Conservation (phyloP, 2,329 filamentous ascomycete species). For the Alternaria panax region DNA sequence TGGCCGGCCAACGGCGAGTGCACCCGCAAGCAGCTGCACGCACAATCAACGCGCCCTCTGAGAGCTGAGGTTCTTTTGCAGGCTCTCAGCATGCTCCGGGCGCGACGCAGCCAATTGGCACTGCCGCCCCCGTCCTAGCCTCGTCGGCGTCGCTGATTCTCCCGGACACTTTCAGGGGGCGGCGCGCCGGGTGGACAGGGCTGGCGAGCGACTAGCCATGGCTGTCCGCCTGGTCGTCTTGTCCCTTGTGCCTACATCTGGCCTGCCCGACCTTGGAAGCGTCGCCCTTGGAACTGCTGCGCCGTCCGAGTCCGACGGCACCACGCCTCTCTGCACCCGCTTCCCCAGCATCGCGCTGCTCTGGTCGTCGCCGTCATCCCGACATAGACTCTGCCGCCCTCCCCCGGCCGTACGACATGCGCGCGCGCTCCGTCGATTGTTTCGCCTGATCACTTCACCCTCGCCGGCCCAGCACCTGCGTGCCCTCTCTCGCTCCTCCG, state of each 20-base stretch:
- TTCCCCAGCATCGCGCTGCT: constrained; percentile 9
- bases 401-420: constrained; percentile 21
- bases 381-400: constrained; percentile 2
- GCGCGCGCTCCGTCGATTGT: constrained; percentile 12
- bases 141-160: constrained; percentile 19
- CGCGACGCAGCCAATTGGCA: constrained; percentile 24
- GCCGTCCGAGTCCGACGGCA: constrained; percentile 1
- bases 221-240: constrained; percentile 10
- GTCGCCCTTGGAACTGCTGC: constrained; percentile 11
- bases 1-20: not conserved
- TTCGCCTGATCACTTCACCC: constrained; percentile 12
- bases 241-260: constrained; percentile 10
- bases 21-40: not conserved
- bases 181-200: constrained; percentile 13
- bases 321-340: not conserved
- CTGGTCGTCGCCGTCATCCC: not conserved
- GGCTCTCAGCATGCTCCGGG: constrained; percentile 14
- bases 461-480: constrained; percentile 11
- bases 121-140: constrained; percentile 9
- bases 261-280: constrained; percentile 1
- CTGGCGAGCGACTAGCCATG: constrained; percentile 6
- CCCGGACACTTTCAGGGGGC: constrained; percentile 22
- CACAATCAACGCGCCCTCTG: not conserved
- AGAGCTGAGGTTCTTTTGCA: not conserved
- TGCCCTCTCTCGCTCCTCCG: constrained; percentile 10